phyloP scores from a whole-genome alignment of 1,139 yeast genomes.

The Diutina mesorugosa region DNA sequence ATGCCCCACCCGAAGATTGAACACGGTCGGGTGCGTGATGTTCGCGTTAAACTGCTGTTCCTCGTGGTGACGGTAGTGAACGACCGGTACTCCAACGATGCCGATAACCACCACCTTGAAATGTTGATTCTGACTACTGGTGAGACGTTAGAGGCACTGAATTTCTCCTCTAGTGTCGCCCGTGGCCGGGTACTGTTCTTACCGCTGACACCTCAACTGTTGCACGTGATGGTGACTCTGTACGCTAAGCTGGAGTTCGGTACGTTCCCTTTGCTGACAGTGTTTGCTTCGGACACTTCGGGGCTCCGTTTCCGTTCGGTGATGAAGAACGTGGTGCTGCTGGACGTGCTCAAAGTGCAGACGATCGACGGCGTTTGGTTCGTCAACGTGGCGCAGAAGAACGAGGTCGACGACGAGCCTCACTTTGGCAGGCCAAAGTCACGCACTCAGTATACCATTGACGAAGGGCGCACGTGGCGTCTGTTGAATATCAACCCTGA shows the following conservation, averaged over 20 bases:
- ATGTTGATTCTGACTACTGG: constrained; percentile 53
- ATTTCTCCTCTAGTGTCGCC: constrained; percentile 31
- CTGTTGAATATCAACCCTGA: constrained; percentile 6
- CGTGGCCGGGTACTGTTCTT: constrained; percentile 37
- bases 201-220: constrained; percentile 42
- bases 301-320: constrained; percentile 43
- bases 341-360: constrained; percentile 37
- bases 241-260: constrained; percentile 16
- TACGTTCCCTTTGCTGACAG: constrained; percentile 17
- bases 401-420: constrained; percentile 8
- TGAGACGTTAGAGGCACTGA: constrained; percentile 34
- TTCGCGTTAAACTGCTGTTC: constrained; percentile 39
- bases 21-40: constrained; percentile 29
- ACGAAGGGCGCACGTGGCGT: constrained; percentile 58
- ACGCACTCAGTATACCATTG: constrained; percentile 32
- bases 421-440: constrained; percentile 6
- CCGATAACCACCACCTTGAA: constrained; percentile 22
- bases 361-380: constrained; percentile 65
- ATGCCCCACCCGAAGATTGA: constrained; percentile 14
- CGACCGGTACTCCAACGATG: constrained; percentile 27
- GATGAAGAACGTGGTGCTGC: constrained; percentile 25
- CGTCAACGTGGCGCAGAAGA: constrained; percentile 26
- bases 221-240: constrained; percentile 32
- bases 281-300: constrained; percentile 50
- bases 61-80: constrained; percentile 37